These are phyloP conservation scores for Cryptosporidium muris DNA, from an alignment of 169 alveolate genomes.

Conservation along the genomic window DNA sequence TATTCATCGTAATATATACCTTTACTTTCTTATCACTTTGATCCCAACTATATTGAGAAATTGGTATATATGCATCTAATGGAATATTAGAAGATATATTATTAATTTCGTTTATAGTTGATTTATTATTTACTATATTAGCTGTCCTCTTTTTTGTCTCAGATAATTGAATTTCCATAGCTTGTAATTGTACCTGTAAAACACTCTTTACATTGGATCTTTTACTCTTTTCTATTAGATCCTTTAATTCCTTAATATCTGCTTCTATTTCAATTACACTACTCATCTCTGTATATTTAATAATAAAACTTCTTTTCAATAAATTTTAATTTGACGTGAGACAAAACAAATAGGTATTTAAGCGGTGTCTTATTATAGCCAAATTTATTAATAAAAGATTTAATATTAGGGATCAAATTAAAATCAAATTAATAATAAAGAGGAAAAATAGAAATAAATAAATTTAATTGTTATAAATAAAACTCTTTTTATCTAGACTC, in stretches of 20 bases:
- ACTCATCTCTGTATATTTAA: conserved; percentile 13
- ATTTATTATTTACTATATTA: not conserved
- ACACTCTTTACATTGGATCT: conserved; percentile 53
- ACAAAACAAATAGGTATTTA: not conserved
- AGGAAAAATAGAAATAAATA: conserved; percentile 1
- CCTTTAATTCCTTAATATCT: conserved; percentile 53
- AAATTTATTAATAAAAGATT: not conserved
- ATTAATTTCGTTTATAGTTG: not conserved
- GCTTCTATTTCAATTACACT: conserved; percentile 42
- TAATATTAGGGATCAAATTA: not conserved
- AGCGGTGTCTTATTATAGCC: not conserved
- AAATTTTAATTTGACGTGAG: not conserved
- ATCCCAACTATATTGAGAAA: conserved; percentile 74
- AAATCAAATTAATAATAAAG: not conserved
- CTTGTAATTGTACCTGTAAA: not conserved
- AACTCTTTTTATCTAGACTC: not conserved
- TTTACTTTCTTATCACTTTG: conserved; percentile 68
- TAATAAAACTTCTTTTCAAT: not conserved
- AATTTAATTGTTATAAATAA: not conserved
- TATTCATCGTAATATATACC: conserved; percentile 60
- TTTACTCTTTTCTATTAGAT: conserved; percentile 32
- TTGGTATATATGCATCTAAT: conserved; percentile 70
- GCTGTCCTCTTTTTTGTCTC: not conserved
- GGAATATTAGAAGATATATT: conserved; percentile 1
- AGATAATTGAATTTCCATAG: not conserved